Percentiles rank a stretch among this genome's conserved stretches.
Conservation (phyloP, 306 rosid genomes). For the Begonia loranthoides region DNA sequence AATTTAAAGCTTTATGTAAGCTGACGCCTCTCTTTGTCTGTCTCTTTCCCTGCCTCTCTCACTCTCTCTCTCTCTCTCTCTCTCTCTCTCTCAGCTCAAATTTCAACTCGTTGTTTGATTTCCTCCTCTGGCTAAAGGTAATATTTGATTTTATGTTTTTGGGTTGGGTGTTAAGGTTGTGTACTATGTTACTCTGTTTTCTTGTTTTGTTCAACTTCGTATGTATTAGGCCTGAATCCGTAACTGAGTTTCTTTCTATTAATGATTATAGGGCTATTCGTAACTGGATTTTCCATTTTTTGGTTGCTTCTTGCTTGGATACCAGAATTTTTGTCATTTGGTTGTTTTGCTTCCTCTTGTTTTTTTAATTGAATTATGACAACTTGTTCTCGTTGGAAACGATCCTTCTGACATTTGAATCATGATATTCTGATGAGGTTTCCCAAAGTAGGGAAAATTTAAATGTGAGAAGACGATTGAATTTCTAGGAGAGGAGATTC, state of each 20-base stretch:
- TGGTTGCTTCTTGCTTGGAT: neutral
- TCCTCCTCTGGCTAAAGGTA: constrained; percentile 19
- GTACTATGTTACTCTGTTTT: neutral
- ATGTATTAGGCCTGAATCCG: too few relatives aligned
- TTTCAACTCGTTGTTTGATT: constrained; percentile 7
- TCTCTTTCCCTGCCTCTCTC: constrained; percentile 12
- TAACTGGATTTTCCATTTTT: neutral
- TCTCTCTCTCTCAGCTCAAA: neutral
- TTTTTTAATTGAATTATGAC: too few relatives aligned
- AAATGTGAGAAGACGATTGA: too few relatives aligned
- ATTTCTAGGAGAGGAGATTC: too few relatives aligned
- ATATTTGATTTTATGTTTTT: neutral
- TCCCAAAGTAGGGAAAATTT: too few relatives aligned
- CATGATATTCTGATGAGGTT: too few relatives aligned
- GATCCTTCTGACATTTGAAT: too few relatives aligned
- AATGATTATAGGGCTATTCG: neutral
- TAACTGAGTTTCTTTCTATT: neutral
- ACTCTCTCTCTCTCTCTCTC: constrained; percentile 13
- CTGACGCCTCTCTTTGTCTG: constrained; percentile 16
- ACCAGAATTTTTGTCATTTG: neutral
- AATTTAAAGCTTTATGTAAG: constrained; percentile 33
- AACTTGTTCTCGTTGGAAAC: too few relatives aligned
- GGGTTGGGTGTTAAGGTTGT: neutral
- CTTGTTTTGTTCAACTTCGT: too few relatives aligned
- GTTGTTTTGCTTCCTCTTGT: neutral